These are phyloP conservation scores for Shiraia sp. DNA, from an alignment of 2,329 filamentous ascomycete species.

Conservation along the genomic window DNA sequence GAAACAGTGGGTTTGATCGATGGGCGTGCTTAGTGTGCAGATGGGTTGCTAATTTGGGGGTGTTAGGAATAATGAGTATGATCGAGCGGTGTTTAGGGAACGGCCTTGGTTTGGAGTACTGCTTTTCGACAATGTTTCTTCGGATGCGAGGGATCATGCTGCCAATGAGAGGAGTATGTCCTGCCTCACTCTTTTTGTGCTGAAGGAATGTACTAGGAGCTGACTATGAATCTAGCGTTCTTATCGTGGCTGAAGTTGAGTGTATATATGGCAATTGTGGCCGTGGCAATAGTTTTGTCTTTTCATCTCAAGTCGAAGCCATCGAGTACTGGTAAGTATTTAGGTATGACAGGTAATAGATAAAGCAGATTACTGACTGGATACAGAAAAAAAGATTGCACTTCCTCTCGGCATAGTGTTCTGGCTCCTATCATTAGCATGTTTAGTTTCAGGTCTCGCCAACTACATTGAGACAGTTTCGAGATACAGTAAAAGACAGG, in stretches of 20 bases:
- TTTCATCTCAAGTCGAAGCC: slow-evolving; percentile 85
- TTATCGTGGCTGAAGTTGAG: slow-evolving; percentile 88
- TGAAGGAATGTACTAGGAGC: not conserved
- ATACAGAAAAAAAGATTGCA: slow-evolving; percentile 73
- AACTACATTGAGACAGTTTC: slow-evolving; percentile 87
- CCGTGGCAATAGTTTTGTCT: slow-evolving; percentile 86
- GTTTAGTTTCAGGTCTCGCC: slow-evolving; percentile 73
- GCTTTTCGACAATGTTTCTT: slow-evolving; percentile 74
- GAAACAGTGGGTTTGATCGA: slow-evolving; percentile 39
- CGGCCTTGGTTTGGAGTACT: slow-evolving; percentile 69
- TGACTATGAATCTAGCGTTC: slow-evolving; percentile 58
- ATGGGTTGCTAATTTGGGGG: not conserved
- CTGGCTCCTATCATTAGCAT: slow-evolving; percentile 80
- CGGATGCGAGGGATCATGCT: slow-evolving; percentile 77
- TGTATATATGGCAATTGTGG: slow-evolving; percentile 88
- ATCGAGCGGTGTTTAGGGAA: slow-evolving; percentile 57
- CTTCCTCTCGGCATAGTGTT: slow-evolving; percentile 85
- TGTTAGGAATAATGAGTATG: slow-evolving; percentile 47
- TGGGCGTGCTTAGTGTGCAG: too few species aligned
- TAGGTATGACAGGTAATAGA: not conserved
- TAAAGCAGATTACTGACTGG: slow-evolving; percentile 3
- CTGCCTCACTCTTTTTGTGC: not conserved
- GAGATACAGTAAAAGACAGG: slow-evolving; percentile 76
- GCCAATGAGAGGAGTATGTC: slow-evolving; percentile 71
- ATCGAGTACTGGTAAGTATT: slow-evolving; percentile 19